Evolutionary conservation across 192 early-diverging fungal genomes (phyloP).

Genomic region (Coemansia biformis): DNA sequence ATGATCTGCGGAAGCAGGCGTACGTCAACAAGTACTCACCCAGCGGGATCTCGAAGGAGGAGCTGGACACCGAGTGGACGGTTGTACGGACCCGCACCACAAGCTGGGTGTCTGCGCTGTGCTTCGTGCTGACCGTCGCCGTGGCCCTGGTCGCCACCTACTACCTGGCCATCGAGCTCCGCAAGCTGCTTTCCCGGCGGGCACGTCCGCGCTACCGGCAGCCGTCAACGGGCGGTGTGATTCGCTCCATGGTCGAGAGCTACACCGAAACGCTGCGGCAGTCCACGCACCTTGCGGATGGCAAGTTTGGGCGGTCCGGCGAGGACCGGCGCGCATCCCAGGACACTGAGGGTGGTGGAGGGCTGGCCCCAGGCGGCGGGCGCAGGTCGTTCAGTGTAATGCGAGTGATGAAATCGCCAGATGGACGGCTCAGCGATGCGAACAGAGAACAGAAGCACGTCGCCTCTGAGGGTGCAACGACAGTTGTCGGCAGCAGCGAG

Average conservation of each 20-base stretch:
- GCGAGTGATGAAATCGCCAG: background rate
- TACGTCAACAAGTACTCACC: slow-evolving; percentile 39
- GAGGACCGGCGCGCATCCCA: slow-evolving; percentile 14
- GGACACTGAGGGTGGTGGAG: slow-evolving; percentile 13
- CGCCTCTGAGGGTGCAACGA: too few relatives aligned
- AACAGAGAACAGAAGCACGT: too few relatives aligned
- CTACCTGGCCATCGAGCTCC: slow-evolving; percentile 15
- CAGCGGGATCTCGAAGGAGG: slow-evolving; percentile 9
- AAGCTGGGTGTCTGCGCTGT: slow-evolving; percentile 12
- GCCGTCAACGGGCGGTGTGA: background rate
- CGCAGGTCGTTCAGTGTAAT: background rate
- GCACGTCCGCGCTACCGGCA: slow-evolving; percentile 1
- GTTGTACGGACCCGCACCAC: slow-evolving; percentile 10
- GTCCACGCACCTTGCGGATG: slow-evolving; percentile 8
- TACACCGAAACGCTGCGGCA: slow-evolving; percentile 18
- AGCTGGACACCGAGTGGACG: slow-evolving; percentile 36
- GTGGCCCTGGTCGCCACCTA: slow-evolving; percentile 22
- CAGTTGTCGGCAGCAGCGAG: too few relatives aligned
- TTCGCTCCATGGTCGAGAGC: slow-evolving; percentile 19
- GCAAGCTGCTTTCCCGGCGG: slow-evolving; percentile 2
- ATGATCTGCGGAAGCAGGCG: slow-evolving; percentile 19
- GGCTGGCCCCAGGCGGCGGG: background rate
- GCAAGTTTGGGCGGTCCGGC: background rate
- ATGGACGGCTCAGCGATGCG: too few relatives aligned
- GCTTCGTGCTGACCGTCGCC: slow-evolving; percentile 17